A percentile compares a stretch with the other conserved stretches of the same genome.
Evolutionary conservation across 495 filamentous ascomycete genomes (phyloP).

Genomic region (Pyronema omphalodes): DNA sequence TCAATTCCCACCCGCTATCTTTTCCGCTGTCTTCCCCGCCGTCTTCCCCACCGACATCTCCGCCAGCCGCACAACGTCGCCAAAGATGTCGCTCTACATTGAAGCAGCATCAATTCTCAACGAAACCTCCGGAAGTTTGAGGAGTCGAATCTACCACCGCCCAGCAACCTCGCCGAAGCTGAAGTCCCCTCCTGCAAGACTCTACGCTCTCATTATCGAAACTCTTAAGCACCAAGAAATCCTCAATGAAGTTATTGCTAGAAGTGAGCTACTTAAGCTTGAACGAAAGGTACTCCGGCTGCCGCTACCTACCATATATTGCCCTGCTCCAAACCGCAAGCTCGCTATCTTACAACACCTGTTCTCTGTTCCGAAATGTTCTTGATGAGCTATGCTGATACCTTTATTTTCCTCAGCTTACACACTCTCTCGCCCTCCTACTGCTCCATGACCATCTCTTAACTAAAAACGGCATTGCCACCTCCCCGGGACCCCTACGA

Average conservation of each 20-base stretch:
- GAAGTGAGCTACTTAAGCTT: slow-evolving; percentile 43
- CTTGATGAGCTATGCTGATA: background rate
- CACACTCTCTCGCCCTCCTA: slow-evolving; percentile 59
- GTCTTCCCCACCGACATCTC: too few species aligned
- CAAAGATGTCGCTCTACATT: slow-evolving; percentile 78
- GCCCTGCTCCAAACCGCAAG: background rate
- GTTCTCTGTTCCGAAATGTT: background rate
- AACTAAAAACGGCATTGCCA: slow-evolving; percentile 60
- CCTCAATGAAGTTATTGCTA: slow-evolving; percentile 70
- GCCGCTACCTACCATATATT: background rate
- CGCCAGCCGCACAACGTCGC: background rate
- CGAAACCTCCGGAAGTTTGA: slow-evolving; percentile 33
- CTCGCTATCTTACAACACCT: background rate
- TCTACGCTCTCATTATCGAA: slow-evolving; percentile 73
- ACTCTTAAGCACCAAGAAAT: slow-evolving; percentile 77
- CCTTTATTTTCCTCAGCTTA: slow-evolving; percentile 39
- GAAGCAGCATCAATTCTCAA: slow-evolving; percentile 63
- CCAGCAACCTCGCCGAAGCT: slow-evolving; percentile 1
- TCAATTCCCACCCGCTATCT: too few species aligned
- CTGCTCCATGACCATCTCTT: slow-evolving; percentile 76
- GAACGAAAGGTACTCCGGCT: slow-evolving; percentile 57
- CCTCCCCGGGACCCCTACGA: slow-evolving; percentile 56
- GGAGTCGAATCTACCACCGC: slow-evolving; percentile 13
- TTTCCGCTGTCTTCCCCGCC: too few species aligned
- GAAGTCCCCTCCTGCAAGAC: slow-evolving; percentile 45